Conservation (phyloP, 208 protist genomes). For the Acanthamoeba polyphaga region DNA sequence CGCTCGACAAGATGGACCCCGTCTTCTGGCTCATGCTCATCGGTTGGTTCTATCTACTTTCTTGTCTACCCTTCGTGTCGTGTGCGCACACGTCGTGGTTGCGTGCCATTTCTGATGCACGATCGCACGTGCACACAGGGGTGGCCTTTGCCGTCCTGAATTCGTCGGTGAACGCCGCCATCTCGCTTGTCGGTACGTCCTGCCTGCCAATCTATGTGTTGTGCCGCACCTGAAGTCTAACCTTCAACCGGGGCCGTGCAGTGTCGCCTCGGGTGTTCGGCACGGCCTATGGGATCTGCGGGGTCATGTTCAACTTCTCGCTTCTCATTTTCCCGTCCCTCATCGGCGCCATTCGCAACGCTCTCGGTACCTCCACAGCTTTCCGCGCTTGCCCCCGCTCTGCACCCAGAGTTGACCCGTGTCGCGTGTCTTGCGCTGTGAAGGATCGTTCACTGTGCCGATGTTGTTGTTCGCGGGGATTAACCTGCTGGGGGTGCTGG, state of each 20-base stretch:
- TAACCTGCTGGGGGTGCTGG: constrained; percentile 27
- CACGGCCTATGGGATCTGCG: constrained; percentile 63
- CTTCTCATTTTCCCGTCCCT: constrained; percentile 21
- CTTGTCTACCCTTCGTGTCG: neutral
- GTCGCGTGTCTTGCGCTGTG: neutral
- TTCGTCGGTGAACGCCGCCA: constrained; percentile 57
- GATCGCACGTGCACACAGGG: neutral
- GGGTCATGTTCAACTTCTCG: constrained; percentile 58
- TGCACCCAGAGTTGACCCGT: neutral
- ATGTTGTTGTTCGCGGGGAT: constrained; percentile 60
- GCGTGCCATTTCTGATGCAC: neutral
- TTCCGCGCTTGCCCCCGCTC: neutral
- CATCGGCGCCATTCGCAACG: constrained; percentile 22
- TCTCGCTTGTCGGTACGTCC: constrained; percentile 37
- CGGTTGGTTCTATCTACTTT: neutral
- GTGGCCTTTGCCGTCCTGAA: constrained; percentile 40
- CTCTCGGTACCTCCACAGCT: neutral
- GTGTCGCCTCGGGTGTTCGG: constrained; percentile 56
- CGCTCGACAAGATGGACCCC: constrained; percentile 28
- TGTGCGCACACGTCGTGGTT: neutral
- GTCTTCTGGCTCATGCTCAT: constrained; percentile 61
- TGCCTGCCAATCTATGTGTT: no score
- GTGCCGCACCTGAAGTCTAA: no score
- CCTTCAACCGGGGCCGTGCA: neutral
- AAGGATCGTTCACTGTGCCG: constrained; percentile 40